phyloP scores from a whole-genome alignment of 2,329 filamentous ascomycete species.

The Diplodia intermedia region DNA sequence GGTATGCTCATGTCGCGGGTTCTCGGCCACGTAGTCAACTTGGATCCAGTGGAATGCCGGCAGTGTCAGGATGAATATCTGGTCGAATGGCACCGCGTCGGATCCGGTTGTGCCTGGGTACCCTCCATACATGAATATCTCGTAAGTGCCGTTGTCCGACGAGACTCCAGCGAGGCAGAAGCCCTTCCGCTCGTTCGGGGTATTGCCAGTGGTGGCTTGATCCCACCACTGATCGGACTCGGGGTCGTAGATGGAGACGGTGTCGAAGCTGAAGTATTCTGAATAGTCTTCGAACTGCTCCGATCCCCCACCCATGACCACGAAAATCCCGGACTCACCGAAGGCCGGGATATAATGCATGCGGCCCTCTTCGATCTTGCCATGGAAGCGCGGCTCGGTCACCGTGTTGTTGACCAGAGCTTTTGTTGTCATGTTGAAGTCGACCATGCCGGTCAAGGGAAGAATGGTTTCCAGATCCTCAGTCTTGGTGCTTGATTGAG shows the following conservation, averaged over 20 bases:
- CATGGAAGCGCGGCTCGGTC: not conserved
- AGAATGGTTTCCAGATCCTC: constrained; percentile 9
- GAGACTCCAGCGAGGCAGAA: not conserved
- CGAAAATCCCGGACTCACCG: not conserved
- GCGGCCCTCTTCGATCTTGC: constrained; percentile 4
- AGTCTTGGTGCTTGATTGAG: not conserved
- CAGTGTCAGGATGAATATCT: constrained; percentile 32
- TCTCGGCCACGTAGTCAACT: constrained; percentile 11
- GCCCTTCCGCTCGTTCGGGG: not conserved
- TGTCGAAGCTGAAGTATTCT: constrained; percentile 2
- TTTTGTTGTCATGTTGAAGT: constrained; percentile 15
- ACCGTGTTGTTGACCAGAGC: not conserved
- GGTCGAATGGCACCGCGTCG: constrained; percentile 18
- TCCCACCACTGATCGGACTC: constrained; percentile 1
- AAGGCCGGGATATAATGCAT: constrained; percentile 10
- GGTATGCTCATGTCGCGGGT: constrained; percentile 27
- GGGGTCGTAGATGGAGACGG: constrained; percentile 12
- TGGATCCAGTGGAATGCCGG: constrained; percentile 33
- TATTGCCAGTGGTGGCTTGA: constrained; percentile 2
- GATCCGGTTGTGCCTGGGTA: constrained; percentile 19
- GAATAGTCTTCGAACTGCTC: constrained; percentile 6
- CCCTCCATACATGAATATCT: constrained; percentile 30
- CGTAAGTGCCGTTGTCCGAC: not conserved
- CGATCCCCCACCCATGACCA: constrained; percentile 9
- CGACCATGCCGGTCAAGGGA: constrained; percentile 1